A percentile compares a stretch with the other conserved stretches of the same genome.
These are phyloP conservation scores for Tricholoma bakamatsutake DNA, from an alignment of 768 basidiomycete species.

Conservation along the genomic window DNA sequence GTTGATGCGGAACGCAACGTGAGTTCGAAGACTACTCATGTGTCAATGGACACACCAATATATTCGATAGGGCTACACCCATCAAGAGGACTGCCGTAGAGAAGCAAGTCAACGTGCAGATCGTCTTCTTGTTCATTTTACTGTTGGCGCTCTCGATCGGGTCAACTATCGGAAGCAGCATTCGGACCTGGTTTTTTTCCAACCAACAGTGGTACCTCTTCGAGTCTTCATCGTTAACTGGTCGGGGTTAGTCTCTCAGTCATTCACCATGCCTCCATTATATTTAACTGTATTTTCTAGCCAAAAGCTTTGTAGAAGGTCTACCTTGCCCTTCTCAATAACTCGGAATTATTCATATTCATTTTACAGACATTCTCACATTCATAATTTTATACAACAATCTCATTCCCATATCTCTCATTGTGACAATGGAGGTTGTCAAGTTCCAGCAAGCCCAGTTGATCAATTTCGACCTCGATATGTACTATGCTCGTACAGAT, in stretches of 20 bases:
- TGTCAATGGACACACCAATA: background rate
- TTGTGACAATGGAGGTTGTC: constrained; percentile 99
- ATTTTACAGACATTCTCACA: constrained; percentile 77
- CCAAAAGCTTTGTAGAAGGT: constrained; percentile 82
- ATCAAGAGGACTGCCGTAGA: constrained; percentile 97
- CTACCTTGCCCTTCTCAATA: constrained; percentile 3
- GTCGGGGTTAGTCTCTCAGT: constrained; percentile 46
- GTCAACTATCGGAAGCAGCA: constrained; percentile 88
- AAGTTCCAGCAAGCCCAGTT: constrained; percentile 97
- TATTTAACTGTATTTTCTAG: constrained; percentile 27
- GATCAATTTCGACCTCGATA: constrained; percentile 97
- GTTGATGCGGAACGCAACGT: constrained; percentile 97
- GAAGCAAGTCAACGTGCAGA: constrained; percentile 92
- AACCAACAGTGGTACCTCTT: constrained; percentile 87
- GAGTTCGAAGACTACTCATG: constrained; percentile 26
- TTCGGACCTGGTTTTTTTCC: constrained; percentile 88
- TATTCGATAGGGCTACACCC: constrained; percentile 69
- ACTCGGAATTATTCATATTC: constrained; percentile 14
- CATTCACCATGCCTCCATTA: constrained; percentile 1
- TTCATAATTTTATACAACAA: constrained; percentile 99
- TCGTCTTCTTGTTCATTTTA: constrained; percentile 88
- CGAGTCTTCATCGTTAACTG: constrained; percentile 51
- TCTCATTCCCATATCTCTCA: constrained; percentile 96
- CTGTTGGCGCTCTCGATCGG: constrained; percentile 85
- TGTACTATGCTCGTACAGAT: constrained; percentile 95